Evolutionary conservation across 2,329 filamentous ascomycete genomes (phyloP), one percentile per base, ranked within the genome.

Genomic region (Aspergillus vadensis): DNA sequence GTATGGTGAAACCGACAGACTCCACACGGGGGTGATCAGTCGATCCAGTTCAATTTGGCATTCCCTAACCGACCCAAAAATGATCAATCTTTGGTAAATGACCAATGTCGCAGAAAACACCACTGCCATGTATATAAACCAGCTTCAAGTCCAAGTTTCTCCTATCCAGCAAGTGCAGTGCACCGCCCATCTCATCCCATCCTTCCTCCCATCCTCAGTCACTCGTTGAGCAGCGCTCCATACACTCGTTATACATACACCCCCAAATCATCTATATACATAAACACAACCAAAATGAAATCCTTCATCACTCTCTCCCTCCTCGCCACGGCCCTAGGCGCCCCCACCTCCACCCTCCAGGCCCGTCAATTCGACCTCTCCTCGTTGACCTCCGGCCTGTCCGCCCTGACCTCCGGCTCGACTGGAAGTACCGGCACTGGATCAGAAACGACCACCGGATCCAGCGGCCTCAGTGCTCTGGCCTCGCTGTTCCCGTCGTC

Each of bases 281-380:
- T 41, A 39, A 32, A 57, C 15, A 21, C 19, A 6, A 51, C 25
- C 17, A 59, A 10, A 15, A 73, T 73, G 70, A 72, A 71, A 59
- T 55, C 64, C 15, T 57, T 66, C 32, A 41, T 68, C 8, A 39
- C 64, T 21, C 61, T 72, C n/a, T 56, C 61, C 21, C 58, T 72
- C 10, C 43, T 70, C 14, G 65, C 64, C 32, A 59, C 64, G 15
- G 66, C 64, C 50, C 62, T 72, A 1, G 64, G 61, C 9, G 70
- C 67, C 3, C 70, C 70, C 8, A 70, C 70, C 23, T 58, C 27
- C 12, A 72, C 70, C 36, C 53, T 71, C 15, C 63, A 70, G 44
- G 61, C 51, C 5, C 70, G 70, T n/a, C 61, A 69, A 7, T 56
- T 69, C 23, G 58, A 58, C 12, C 49, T 58, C 9, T 59, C 52